Percentiles rank a stretch among this genome's conserved stretches.
Conservation (phyloP, 2,329 filamentous ascomycete genomes). For the Aureobasidium sp. region DNA sequence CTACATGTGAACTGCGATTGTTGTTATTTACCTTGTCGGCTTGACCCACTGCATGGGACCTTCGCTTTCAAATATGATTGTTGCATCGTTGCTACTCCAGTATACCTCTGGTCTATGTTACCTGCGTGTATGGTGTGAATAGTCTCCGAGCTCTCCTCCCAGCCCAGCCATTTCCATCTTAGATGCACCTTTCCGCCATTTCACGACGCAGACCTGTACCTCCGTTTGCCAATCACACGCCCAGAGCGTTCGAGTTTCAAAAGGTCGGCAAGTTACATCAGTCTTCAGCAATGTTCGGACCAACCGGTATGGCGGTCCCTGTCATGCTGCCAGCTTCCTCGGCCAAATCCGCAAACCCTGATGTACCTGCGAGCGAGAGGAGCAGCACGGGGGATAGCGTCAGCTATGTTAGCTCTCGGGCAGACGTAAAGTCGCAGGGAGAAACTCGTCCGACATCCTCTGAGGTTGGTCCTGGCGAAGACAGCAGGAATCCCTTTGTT, state of each 20-base stretch:
- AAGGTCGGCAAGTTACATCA: conserved; percentile 18
- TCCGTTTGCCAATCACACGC: conserved; percentile 29
- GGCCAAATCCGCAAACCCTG: background rate
- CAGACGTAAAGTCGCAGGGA: background rate
- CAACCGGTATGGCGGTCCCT: conserved; percentile 16
- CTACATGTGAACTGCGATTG: background rate
- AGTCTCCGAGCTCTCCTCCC: background rate
- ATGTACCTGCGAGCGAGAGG: background rate
- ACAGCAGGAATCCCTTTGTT: conserved; percentile 1
- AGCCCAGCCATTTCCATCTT: conserved; percentile 17
- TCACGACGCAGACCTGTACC: conserved; percentile 22
- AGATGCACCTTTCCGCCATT: conserved; percentile 28
- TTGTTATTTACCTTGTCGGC: conserved; percentile 1
- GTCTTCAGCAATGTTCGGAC: conserved; percentile 17
- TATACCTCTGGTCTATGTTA: background rate
- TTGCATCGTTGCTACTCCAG: background rate
- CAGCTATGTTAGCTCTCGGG: conserved; percentile 5
- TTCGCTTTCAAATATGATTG: background rate
- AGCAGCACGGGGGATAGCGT: background rate
- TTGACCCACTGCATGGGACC: background rate
- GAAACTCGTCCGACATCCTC: background rate
- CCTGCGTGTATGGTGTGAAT: background rate
- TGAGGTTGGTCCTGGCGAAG: background rate
- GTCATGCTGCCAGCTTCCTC: conserved; percentile 9
- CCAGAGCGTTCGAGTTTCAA: conserved; percentile 25